Evolutionary conservation across 805 yeast genomes (phyloP).

Genomic region (Cephaloascus albidus): DNA sequence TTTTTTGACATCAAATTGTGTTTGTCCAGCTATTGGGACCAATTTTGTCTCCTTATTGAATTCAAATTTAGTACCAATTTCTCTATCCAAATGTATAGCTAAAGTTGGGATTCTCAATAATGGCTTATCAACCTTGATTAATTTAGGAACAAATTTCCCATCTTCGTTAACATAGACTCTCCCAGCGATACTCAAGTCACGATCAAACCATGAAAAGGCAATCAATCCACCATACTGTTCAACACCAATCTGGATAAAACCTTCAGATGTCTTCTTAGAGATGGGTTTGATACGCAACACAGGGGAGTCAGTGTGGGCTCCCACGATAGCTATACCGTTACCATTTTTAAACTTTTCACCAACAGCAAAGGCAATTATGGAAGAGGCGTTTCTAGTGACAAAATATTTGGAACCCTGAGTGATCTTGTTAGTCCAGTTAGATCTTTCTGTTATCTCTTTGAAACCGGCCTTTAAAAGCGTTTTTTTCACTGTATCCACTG

Average conservation of each 20-base stretch:
- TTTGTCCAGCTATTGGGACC: constrained; percentile 74
- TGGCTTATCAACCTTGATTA: constrained; percentile 78
- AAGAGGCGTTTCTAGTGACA: constrained; percentile 85
- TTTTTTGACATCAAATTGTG: constrained; percentile 11
- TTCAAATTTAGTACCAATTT: constrained; percentile 69
- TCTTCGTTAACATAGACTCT: constrained; percentile 59
- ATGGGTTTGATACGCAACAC: constrained; percentile 82
- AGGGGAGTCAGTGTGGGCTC: constrained; percentile 96
- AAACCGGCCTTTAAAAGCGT: constrained; percentile 57
- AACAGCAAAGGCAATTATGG: constrained; percentile 78
- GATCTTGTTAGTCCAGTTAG: constrained; percentile 54
- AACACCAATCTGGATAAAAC: constrained; percentile 83
- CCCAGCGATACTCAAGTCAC: constrained; percentile 88
- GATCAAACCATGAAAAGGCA: constrained; percentile 96
- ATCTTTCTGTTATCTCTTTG: constrained; percentile 61
- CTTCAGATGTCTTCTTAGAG: constrained; percentile 60
- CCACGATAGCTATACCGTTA: constrained; percentile 78
- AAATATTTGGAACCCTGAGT: constrained; percentile 58
- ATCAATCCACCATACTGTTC: constrained; percentile 95
- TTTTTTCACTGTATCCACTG: constrained; percentile 58
- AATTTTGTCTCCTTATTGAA: constrained; percentile 84
- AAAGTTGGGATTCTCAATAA: constrained; percentile 85
- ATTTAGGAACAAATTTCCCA: constrained; percentile 48
- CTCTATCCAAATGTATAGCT: constrained; percentile 85
- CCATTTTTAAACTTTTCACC: constrained; percentile 71